These are phyloP conservation scores for Colletotrichum cereale DNA, from an alignment of 2,329 filamentous ascomycete genomes.

Conservation along the genomic window DNA sequence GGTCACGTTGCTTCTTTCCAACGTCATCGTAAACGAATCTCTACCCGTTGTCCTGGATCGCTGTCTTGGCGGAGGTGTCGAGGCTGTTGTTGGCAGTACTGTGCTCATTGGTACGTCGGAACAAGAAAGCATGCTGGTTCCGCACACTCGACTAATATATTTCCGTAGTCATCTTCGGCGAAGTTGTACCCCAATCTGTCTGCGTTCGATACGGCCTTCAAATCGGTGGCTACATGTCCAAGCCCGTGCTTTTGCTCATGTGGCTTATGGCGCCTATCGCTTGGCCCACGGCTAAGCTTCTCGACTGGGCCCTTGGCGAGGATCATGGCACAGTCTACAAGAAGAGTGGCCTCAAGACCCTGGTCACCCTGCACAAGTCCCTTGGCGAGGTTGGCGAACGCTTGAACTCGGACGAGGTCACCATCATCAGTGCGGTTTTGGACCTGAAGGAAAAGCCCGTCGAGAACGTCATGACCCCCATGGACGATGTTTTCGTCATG, in stretches of 20 bases:
- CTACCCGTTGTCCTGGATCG: slow-evolving; percentile 94
- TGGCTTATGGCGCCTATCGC: slow-evolving; percentile 90
- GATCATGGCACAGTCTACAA: slow-evolving; percentile 97
- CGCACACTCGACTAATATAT: background rate
- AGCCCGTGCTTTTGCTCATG: slow-evolving; percentile 89
- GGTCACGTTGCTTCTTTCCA: slow-evolving; percentile 92
- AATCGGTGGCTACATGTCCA: slow-evolving; percentile 94
- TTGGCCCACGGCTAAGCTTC: slow-evolving; percentile 94
- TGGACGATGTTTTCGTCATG: slow-evolving; percentile 97
- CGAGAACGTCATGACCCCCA: slow-evolving; percentile 97
- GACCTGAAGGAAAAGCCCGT: slow-evolving; percentile 97
- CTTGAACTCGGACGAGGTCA: slow-evolving; percentile 96
- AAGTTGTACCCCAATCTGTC: slow-evolving; percentile 94
- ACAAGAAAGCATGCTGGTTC: background rate
- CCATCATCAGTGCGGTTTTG: slow-evolving; percentile 96
- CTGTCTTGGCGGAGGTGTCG: slow-evolving; percentile 93
- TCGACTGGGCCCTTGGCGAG: slow-evolving; percentile 90
- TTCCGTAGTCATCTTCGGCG: slow-evolving; percentile 90
- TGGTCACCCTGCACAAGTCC: slow-evolving; percentile 94
- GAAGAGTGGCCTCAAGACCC: slow-evolving; percentile 95
- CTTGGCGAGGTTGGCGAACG: slow-evolving; percentile 88
- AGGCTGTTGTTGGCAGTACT: slow-evolving; percentile 93
- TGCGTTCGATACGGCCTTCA: slow-evolving; percentile 96
- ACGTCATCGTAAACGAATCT: slow-evolving; percentile 98
- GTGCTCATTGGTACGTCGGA: slow-evolving; percentile 83